Percentiles rank a stretch among this genome's conserved stretches.
Evolutionary conservation across 1,139 yeast genomes (phyloP).

Genomic region (Cylindricascospora bacillispora): DNA sequence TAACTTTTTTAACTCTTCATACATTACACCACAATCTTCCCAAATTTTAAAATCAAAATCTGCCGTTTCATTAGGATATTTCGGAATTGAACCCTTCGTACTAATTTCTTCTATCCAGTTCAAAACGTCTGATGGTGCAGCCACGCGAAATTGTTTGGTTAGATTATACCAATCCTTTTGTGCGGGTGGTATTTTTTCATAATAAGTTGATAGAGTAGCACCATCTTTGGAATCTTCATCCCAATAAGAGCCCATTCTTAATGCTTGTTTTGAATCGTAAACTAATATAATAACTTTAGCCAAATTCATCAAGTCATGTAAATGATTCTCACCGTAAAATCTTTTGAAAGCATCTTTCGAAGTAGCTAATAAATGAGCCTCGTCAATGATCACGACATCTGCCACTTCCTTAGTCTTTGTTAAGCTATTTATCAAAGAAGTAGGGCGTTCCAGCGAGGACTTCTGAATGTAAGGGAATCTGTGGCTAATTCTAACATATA

Average conservation of each 20-base stretch:
- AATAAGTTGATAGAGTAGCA: conserved; percentile 17
- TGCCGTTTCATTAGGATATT: conserved; percentile 20
- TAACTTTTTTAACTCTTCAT: conserved; percentile 20
- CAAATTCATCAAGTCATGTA: conserved; percentile 27
- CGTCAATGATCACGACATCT: conserved; percentile 31
- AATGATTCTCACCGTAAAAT: conserved; percentile 30
- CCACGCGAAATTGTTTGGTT: conserved; percentile 30
- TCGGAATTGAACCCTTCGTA: conserved; percentile 22
- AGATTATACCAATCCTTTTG: conserved; percentile 19
- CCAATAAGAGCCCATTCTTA: conserved; percentile 34
- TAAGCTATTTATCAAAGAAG: conserved; percentile 28
- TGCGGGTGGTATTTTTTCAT: conserved; percentile 7
- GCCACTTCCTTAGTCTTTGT: conserved; percentile 15
- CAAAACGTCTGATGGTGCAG: conserved; percentile 28
- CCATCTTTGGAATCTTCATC: conserved; percentile 22
- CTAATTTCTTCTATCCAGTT: conserved; percentile 30
- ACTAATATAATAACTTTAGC: conserved; percentile 29
- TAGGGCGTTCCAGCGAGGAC: conserved; percentile 31
- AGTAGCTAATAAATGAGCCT: conserved; percentile 31
- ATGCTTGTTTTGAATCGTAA: conserved; percentile 31
- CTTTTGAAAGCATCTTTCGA: conserved; percentile 31
- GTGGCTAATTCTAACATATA: conserved; percentile 29
- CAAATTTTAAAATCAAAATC: conserved; percentile 30
- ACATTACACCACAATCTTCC: conserved; percentile 30
- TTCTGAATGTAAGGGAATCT: conserved; percentile 26